Percentiles rank a stretch among this genome's conserved stretches.
Conservation (phyloP, 2,329 filamentous ascomycete genomes). For the Hypomyces rosellus region DNA sequence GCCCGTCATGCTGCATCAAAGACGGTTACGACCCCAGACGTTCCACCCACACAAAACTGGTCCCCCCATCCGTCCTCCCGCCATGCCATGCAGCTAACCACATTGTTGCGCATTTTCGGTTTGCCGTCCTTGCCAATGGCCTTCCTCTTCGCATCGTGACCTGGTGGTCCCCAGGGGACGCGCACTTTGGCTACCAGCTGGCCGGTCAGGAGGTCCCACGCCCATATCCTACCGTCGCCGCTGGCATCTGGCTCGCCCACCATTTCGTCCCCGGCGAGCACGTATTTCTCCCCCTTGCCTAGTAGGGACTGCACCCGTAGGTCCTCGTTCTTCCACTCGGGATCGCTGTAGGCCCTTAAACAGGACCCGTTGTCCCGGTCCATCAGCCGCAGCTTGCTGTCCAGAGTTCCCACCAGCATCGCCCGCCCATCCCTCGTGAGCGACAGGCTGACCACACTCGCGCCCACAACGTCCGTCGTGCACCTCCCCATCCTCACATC, state of each 20-base stretch:
- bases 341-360: slow-evolving; percentile 62
- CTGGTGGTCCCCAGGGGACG: slow-evolving; percentile 51
- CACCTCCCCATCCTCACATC: slow-evolving; percentile 71
- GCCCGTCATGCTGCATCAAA: slow-evolving; percentile 37
- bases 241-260: slow-evolving; percentile 18
- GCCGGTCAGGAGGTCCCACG: slow-evolving; percentile 79
- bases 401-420: slow-evolving; percentile 67
- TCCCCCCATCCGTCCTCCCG: slow-evolving; percentile 56
- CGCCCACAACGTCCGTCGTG: slow-evolving; percentile 63
- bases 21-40: slow-evolving; percentile 58
- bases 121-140: slow-evolving; percentile 54
- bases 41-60: slow-evolving; percentile 60
- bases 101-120: slow-evolving; percentile 52
- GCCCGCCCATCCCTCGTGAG: slow-evolving; percentile 68
- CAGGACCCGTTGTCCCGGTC: slow-evolving; percentile 69
- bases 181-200: slow-evolving; percentile 57
- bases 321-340: slow-evolving; percentile 56
- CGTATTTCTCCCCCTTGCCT: slow-evolving; percentile 68
- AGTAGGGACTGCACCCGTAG: slow-evolving; percentile 71
- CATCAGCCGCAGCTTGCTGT: slow-evolving; percentile 72
- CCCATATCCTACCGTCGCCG: slow-evolving; percentile 59
- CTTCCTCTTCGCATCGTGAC: slow-evolving; percentile 42
- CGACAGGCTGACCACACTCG: slow-evolving; percentile 66
- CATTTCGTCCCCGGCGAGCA: slow-evolving; percentile 74
- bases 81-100: slow-evolving; percentile 58